Evolutionary conservation across 208 protist genomes (phyloP).

Genomic region (Phytomonas francai): DNA sequence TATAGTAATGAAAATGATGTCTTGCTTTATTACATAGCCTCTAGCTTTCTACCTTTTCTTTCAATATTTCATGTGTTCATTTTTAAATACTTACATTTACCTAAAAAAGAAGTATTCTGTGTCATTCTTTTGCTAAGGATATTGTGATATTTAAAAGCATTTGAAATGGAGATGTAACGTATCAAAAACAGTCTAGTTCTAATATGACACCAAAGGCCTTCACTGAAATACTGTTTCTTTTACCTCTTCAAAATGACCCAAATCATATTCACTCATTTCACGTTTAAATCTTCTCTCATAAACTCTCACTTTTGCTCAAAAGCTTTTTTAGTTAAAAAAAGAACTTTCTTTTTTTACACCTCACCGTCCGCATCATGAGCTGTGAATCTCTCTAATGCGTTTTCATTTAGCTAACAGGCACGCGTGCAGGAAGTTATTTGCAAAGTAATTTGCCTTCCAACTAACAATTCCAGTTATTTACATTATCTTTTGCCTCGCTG

Average conservation of each 20-base stretch:
- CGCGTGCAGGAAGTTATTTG: no score
- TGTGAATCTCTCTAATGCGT: no score
- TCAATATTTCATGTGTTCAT: no score
- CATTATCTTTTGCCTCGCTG: no score
- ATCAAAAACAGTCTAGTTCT: neutral
- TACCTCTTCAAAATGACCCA: neutral
- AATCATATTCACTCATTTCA: neutral
- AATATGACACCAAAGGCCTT: neutral
- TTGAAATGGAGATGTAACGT: neutral
- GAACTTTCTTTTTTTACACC: no score
- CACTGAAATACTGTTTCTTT: neutral
- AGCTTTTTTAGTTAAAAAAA: no score
- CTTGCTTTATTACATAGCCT: conserved; percentile 9
- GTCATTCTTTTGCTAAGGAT: neutral
- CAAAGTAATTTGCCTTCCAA: no score
- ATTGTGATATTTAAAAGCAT: conserved; percentile 3
- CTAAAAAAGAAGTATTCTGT: conserved; percentile 1
- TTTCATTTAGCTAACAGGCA: no score
- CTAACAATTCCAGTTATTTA: no score
- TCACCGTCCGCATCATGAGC: no score
- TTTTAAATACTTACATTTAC: neutral
- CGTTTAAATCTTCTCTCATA: neutral
- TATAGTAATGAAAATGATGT: neutral
- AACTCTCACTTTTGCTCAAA: neutral
- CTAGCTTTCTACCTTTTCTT: conserved; percentile 3